Evolutionary conservation across 495 filamentous ascomycete species (phyloP).

Genomic region (Durotheca rogersii): DNA sequence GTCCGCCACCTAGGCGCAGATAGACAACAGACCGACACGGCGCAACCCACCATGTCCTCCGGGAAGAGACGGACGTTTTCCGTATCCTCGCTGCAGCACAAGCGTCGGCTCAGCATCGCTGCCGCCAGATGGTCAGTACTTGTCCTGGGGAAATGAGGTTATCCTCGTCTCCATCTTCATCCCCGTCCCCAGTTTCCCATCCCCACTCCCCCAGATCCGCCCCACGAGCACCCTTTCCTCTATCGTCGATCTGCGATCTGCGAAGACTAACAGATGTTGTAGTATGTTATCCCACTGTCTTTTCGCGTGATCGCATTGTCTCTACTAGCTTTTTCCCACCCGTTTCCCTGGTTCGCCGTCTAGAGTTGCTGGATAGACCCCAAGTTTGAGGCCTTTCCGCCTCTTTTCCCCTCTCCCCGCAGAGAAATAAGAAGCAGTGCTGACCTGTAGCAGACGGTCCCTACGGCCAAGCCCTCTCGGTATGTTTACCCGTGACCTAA

Average conservation of each 20-base stretch:
- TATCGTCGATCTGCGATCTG: too few relatives aligned
- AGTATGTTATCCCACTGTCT: background rate
- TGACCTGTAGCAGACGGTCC: constrained; percentile 40
- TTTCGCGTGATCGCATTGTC: background rate
- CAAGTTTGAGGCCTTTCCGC: background rate
- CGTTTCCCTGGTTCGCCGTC: too few relatives aligned
- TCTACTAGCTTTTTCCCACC: too few relatives aligned
- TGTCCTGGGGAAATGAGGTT: too few relatives aligned
- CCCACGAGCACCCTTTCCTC: too few relatives aligned
- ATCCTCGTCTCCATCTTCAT: background rate
- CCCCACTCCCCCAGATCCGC: too few relatives aligned
- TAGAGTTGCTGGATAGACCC: too few relatives aligned
- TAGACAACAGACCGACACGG: too few relatives aligned
- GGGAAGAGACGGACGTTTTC: constrained; percentile 27
- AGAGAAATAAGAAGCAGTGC: background rate
- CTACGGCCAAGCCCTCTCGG: constrained; percentile 47
- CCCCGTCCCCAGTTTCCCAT: background rate
- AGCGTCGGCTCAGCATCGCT: constrained; percentile 22
- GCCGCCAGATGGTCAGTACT: constrained; percentile 28
- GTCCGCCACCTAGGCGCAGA: too few relatives aligned
- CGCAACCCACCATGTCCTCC: constrained; percentile 24
- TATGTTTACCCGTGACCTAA: constrained; percentile 32
- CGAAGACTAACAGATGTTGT: background rate
- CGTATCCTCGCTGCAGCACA: constrained; percentile 17
- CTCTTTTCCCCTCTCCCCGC: background rate